phyloP scores from a whole-genome alignment of 2,329 filamentous ascomycete species.

The Exserohilum turcica region DNA sequence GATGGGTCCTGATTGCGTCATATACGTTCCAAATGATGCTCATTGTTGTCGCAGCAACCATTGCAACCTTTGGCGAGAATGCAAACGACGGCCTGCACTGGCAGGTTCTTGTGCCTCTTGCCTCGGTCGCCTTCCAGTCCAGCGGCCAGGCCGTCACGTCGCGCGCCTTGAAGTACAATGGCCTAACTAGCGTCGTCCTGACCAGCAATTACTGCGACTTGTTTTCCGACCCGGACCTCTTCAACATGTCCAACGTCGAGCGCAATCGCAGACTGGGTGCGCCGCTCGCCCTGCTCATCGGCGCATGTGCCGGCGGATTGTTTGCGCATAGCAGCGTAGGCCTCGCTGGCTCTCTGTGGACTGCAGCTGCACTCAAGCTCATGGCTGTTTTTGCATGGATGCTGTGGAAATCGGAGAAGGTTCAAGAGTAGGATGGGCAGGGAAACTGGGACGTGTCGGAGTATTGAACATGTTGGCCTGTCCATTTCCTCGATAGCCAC shows the following conservation, averaged over 20 bases:
- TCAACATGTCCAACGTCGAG: constrained; percentile 55
- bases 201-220: constrained; percentile 84
- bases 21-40: constrained; percentile 51
- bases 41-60: constrained; percentile 49
- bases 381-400: constrained; percentile 49
- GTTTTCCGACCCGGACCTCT: constrained; percentile 67
- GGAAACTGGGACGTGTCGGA: too few species aligned
- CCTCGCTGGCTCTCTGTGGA: constrained; percentile 58
- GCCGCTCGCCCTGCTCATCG: constrained; percentile 58
- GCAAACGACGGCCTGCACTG: constrained; percentile 51
- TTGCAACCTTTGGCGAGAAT: constrained; percentile 50
- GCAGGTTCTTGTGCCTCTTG: constrained; percentile 67
- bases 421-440: neutral
- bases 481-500: too few species aligned
- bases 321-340: constrained; percentile 60
- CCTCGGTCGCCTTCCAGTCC: constrained; percentile 74
- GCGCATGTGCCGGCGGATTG: constrained; percentile 60
- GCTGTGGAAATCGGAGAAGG: constrained; percentile 48
- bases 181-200: constrained; percentile 77
- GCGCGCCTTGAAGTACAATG: constrained; percentile 69
- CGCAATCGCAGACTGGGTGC: constrained; percentile 59
- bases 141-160: constrained; percentile 79
- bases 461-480: too few species aligned
- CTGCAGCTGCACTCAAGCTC: constrained; percentile 49
- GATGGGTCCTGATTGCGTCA: constrained; percentile 65